phyloP scores from a whole-genome alignment of 441 rosid genomes.

The Mallotus japonicus region DNA sequence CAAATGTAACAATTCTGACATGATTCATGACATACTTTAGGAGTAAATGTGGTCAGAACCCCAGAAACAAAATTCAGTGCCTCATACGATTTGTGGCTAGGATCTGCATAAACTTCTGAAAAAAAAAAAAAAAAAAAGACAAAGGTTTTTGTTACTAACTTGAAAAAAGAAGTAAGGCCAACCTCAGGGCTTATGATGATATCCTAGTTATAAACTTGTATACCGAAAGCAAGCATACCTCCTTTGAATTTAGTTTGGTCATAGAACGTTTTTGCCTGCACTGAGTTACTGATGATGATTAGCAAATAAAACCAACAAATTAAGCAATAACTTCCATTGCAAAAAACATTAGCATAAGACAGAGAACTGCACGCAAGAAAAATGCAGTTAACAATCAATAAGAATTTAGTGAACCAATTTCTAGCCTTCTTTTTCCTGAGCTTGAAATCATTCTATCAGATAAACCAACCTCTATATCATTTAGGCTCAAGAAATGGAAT shows the following conservation, averaged over 20 bases:
- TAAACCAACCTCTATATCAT: too few species aligned
- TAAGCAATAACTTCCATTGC: neutral
- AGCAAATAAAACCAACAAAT: constrained; percentile 17
- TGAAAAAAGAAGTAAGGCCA: constrained; percentile 16
- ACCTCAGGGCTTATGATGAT: neutral
- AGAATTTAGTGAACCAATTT: too few species aligned
- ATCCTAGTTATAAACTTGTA: neutral
- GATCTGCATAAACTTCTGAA: constrained; percentile 98
- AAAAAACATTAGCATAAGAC: too few species aligned
- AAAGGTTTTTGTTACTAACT: constrained; percentile 9
- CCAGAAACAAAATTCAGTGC: constrained; percentile 83
- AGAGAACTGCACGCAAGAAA: too few species aligned
- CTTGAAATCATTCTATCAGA: too few species aligned
- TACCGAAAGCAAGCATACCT: constrained; percentile 43
- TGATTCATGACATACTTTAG: constrained; percentile 43
- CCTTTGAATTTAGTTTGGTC: constrained; percentile 89
- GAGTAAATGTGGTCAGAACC: constrained; percentile 70
- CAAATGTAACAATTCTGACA: constrained; percentile 18
- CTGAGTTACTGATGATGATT: constrained; percentile 14
- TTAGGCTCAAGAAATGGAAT: too few species aligned
- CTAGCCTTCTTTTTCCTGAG: too few species aligned
- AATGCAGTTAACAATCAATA: too few species aligned
- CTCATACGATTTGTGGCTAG: constrained; percentile 70
- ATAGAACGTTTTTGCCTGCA: constrained; percentile 80
- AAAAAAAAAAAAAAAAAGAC: constrained; percentile 14